Evolutionary conservation across 257 asterid genomes (phyloP).

Genomic region (Cordia subcordata): DNA sequence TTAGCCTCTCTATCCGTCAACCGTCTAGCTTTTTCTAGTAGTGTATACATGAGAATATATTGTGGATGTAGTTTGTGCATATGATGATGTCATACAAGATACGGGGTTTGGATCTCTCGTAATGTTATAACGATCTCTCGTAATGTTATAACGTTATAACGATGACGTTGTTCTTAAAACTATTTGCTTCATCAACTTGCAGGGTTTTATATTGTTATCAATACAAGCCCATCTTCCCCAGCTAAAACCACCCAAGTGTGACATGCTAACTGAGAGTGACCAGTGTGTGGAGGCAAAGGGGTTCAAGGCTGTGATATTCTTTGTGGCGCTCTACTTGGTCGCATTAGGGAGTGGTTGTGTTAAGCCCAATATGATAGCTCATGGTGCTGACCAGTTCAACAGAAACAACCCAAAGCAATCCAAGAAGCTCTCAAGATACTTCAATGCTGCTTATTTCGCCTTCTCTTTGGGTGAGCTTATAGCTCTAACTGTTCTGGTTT

Average conservation of each 20-base stretch:
- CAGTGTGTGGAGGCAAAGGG: conserved; percentile 68
- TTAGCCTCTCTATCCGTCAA: no score
- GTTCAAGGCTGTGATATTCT: conserved; percentile 54
- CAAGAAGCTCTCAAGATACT: conserved; percentile 69
- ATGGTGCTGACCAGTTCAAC: conserved; percentile 85
- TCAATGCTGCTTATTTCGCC: conserved; percentile 90
- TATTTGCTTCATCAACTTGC: background rate
- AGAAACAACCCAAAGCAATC: conserved; percentile 42
- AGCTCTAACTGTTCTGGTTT: conserved; percentile 74
- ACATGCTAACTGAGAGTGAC: conserved; percentile 31
- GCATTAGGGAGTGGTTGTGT: conserved; percentile 96
- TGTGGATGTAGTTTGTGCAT: no score
- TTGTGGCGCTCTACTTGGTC: conserved; percentile 74
- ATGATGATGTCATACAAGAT: no score
- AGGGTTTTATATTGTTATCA: conserved; percentile 87
- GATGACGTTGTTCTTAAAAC: background rate
- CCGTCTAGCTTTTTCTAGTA: no score
- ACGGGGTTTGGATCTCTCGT: no score
- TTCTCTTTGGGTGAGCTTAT: conserved; percentile 79
- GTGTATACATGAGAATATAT: no score
- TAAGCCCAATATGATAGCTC: conserved; percentile 92
- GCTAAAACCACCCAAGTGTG: conserved; percentile 75
- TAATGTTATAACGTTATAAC: background rate
- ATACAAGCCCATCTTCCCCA: conserved; percentile 92
- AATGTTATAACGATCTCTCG: no score